Percentiles rank a stretch among this genome's conserved stretches.
These are phyloP conservation scores for Hypoxylon sp. DNA, from an alignment of 2,329 filamentous ascomycete genomes.

Conservation along the genomic window DNA sequence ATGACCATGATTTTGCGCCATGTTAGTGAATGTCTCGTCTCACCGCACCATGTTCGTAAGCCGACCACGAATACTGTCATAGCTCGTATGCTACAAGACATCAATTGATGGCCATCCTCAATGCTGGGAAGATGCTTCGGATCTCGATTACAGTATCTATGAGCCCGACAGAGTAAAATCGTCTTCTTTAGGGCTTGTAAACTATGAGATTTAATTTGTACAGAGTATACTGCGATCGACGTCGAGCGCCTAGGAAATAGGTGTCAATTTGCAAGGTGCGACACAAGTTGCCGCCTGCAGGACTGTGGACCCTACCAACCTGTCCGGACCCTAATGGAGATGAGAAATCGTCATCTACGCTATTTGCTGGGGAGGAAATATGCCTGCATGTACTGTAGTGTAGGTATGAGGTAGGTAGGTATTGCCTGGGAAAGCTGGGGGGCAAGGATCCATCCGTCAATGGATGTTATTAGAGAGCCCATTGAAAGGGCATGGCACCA, in stretches of 20 bases:
- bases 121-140: not conserved
- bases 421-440: conserved; percentile 14
- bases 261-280: conserved; percentile 8
- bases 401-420: not conserved
- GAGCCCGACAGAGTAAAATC: not conserved
- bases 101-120: not conserved
- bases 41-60: not conserved
- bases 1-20: not conserved
- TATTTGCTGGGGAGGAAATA: conserved; percentile 5
- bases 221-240: too few relatives aligned
- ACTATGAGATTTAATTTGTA: not conserved
- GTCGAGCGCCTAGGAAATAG: not conserved
- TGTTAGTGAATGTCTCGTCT: conserved; percentile 5
- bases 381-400: not conserved
- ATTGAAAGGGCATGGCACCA: conserved; percentile 5
- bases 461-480: conserved; percentile 9
- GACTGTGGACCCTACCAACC: conserved; percentile 4
- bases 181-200: not conserved
- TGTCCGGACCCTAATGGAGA: conserved; percentile 3
- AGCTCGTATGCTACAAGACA: not conserved
- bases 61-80: not conserved
- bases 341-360: conserved; percentile 14
- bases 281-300: conserved; percentile 11
- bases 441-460: conserved; percentile 17
- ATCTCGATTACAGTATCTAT: not conserved